Conservation (phyloP, 495 filamentous ascomycete genomes). For the Opeltia flavorubescens region DNA sequence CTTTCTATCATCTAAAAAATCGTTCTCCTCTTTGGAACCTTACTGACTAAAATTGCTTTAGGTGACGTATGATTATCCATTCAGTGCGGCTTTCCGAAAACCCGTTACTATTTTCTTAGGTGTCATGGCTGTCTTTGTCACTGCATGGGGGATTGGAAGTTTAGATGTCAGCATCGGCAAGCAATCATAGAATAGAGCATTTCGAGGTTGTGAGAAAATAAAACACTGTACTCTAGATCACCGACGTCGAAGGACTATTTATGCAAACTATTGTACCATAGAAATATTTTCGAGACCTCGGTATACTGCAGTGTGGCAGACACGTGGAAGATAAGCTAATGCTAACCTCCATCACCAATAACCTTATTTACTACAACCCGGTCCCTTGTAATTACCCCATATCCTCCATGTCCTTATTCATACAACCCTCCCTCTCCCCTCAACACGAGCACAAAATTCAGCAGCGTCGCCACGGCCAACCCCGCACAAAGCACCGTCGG, state of each 20-base stretch:
- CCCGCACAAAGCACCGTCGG: slow-evolving; percentile 66
- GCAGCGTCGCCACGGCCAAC: slow-evolving; percentile 53
- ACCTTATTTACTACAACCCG: no score
- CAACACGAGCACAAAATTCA: slow-evolving; percentile 50
- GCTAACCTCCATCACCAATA: no score
- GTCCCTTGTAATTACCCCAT: background rate
- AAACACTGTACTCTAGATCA: background rate
- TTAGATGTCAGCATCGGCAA: slow-evolving; percentile 60
- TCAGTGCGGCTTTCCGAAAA: slow-evolving; percentile 65
- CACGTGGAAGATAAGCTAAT: no score
- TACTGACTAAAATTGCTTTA: slow-evolving; percentile 4
- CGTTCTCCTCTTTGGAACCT: background rate
- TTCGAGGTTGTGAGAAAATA: background rate
- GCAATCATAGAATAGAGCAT: slow-evolving; percentile 19
- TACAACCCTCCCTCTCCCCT: background rate
- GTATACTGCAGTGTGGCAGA: no score
- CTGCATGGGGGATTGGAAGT: slow-evolving; percentile 60
- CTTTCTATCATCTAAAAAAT: background rate
- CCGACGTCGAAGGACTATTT: no score
- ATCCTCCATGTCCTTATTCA: background rate
- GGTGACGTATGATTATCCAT: slow-evolving; percentile 76
- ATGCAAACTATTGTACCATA: no score
- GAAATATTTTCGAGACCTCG: no score
- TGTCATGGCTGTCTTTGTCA: slow-evolving; percentile 56
- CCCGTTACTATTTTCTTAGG: slow-evolving; percentile 72